Conservation (phyloP, 2,329 filamentous ascomycete genomes). For the Nigrospora oryzae region DNA sequence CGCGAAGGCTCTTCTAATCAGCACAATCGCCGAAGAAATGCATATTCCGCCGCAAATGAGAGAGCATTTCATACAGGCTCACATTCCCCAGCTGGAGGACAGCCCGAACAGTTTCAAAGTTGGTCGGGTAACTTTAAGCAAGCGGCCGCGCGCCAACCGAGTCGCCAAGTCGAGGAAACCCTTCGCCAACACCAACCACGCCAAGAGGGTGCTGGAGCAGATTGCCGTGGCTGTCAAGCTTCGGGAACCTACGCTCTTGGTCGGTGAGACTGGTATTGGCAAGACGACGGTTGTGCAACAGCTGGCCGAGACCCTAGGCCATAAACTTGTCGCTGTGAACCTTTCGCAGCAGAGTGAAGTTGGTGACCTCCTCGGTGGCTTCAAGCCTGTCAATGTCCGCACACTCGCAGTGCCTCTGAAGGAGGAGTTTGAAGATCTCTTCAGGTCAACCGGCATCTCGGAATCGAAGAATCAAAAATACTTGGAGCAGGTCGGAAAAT, state of each 20-base stretch:
- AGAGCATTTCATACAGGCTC: constrained; percentile 65
- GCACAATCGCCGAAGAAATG: constrained; percentile 75
- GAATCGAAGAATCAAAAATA: constrained; percentile 82
- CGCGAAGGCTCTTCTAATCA: constrained; percentile 51
- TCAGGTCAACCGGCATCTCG: constrained; percentile 77
- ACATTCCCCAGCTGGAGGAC: constrained; percentile 63
- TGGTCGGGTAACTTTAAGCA: constrained; percentile 57
- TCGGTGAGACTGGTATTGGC: constrained; percentile 97
- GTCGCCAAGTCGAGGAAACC: constrained; percentile 48
- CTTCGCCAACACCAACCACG: constrained; percentile 85
- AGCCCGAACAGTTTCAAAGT: constrained; percentile 49
- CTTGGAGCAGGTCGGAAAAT: constrained; percentile 70
- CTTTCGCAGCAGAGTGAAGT: constrained; percentile 96
- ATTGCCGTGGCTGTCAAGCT: constrained; percentile 75
- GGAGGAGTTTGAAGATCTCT: constrained; percentile 88
- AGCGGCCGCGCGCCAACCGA: constrained; percentile 42
- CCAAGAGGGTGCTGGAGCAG: constrained; percentile 77
- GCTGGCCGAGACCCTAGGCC: constrained; percentile 72
- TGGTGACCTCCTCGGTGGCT: constrained; percentile 89
- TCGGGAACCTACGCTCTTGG: constrained; percentile 82
- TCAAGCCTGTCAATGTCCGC: constrained; percentile 89
- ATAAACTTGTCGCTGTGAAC: constrained; percentile 87
- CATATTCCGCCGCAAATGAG: constrained; percentile 76
- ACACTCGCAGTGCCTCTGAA: constrained; percentile 83
- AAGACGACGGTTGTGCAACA: constrained; percentile 97